A percentile compares a stretch with the other conserved stretches of the same genome.
phyloP scores from a whole-genome alignment of 2,329 filamentous ascomycete species.

The Ceratocystis ficicola region DNA sequence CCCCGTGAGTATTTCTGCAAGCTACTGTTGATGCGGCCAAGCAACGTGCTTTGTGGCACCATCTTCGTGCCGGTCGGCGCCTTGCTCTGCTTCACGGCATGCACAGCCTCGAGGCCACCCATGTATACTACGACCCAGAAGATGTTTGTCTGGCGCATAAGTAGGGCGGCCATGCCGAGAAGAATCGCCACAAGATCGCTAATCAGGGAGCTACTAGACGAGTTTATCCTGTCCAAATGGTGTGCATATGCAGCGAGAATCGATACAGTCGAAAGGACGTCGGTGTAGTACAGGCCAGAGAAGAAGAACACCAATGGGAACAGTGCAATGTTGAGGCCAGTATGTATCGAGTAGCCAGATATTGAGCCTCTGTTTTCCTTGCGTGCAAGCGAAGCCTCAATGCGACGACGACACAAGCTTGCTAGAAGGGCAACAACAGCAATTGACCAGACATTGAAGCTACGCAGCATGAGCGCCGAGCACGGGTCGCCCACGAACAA shows the following conservation, averaged over 20 bases:
- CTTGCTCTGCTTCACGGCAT: slow-evolving; percentile 37
- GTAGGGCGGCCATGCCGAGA: slow-evolving; percentile 53
- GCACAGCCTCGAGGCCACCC: slow-evolving; percentile 47
- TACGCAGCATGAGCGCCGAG: slow-evolving; percentile 35
- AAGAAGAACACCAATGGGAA: slow-evolving; percentile 96
- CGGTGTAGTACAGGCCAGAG: slow-evolving; percentile 87
- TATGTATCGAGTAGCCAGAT: slow-evolving; percentile 41
- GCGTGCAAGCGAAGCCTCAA: slow-evolving; percentile 32
- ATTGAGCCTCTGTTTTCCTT: slow-evolving; percentile 23
- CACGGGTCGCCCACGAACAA: slow-evolving; percentile 27
- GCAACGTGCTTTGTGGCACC: slow-evolving; percentile 24
- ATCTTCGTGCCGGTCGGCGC: slow-evolving; percentile 23
- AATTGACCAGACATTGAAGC: slow-evolving; percentile 38
- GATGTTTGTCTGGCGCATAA: slow-evolving; percentile 88
- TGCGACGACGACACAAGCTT: slow-evolving; percentile 40
- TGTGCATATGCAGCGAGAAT: slow-evolving; percentile 59
- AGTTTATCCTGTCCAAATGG: slow-evolving; percentile 36
- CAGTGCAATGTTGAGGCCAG: slow-evolving; percentile 64
- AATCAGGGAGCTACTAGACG: slow-evolving; percentile 27
- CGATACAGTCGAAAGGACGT: slow-evolving; percentile 66
- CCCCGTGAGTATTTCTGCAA: slow-evolving; percentile 37
- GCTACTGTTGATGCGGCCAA: slow-evolving; percentile 32
- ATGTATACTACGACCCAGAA: slow-evolving; percentile 84
- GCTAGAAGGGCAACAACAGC: slow-evolving; percentile 36
- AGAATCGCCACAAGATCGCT: slow-evolving; percentile 38